Base-by-base conservation (phyloP, 2,329 filamentous ascomycete genomes). In the Beauveria bassiana region DNA sequence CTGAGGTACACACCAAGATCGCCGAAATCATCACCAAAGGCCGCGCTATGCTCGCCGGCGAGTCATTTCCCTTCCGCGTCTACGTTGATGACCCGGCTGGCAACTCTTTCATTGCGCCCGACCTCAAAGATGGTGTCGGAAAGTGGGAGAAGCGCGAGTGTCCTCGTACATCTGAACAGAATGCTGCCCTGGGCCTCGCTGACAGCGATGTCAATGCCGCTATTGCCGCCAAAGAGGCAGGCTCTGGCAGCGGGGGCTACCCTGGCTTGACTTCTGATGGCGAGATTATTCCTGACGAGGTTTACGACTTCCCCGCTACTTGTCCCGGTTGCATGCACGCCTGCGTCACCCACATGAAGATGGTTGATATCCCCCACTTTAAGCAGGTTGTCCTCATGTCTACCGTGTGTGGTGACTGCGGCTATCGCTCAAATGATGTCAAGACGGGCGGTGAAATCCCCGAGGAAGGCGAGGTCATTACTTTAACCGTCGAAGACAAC, bases 311-410 rank as follows among this genome's bases (percentile, higher is more conserved):
- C 77, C 93, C 93, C 3, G 88, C 93, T 7, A 90, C 86, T 62
- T 99, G 95, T 74, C 95, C 95, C 0, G 93, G 91, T 64, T 99
- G 95, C 79, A 87, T 87, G 70, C 90, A 90, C 74, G 78, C 86
- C 5, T 97, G 93, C 76, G 86, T 86, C 4, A 96, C 96, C 10
- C 93, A 96, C 75, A 97, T 97, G 91, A 96, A 97, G 80, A 96
- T 96, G 88, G 91, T 98, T 62, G 91, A 96, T 70, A 97, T 99
- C 65, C 95, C 95, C 1, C 89, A 96, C 77, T 99, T 99, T 79
- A 96, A 97, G 77, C 91, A 98, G 71, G 95, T 99, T 3, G 87
- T 97, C 46, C 82, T 99, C 68, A 98, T 96, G 90, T 93, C 88
- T 68, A 98, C 93, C 2, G 87, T 91, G 31, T 99, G 95, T 76